phyloP scores from a whole-genome alignment of 257 asterid genomes.

The Asclepias syriaca region DNA sequence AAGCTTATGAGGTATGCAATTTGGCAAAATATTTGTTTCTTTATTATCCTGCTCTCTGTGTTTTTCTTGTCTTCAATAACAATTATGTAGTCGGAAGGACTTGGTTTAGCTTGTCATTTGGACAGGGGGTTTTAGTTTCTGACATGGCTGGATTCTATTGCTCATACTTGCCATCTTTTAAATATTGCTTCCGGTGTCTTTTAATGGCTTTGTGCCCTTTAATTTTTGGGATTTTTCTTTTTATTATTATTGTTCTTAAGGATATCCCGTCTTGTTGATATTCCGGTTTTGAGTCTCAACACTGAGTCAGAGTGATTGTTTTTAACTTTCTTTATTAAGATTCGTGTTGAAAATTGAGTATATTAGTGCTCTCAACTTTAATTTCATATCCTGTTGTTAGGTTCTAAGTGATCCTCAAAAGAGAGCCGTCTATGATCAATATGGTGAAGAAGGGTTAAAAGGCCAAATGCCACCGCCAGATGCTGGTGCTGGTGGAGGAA shows the following conservation, averaged over 20 bases:
- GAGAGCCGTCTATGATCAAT: constrained; percentile 76
- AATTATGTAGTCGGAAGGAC: neutral
- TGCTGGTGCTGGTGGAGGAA: constrained; percentile 47
- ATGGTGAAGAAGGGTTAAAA: constrained; percentile 88
- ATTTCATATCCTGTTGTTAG: constrained; percentile 22
- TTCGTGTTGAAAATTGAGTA: neutral
- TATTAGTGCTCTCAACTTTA: neutral
- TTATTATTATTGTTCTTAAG: neutral
- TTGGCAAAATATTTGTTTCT: neutral
- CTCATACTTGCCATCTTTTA: neutral
- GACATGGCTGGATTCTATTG: neutral
- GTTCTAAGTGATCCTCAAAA: constrained; percentile 83
- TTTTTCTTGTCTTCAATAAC: neutral
- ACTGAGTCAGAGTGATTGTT: neutral
- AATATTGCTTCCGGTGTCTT: neutral
- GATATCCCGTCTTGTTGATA: neutral
- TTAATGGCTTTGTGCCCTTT: neutral
- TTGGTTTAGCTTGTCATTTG: neutral
- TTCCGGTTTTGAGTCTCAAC: neutral
- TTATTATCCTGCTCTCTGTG: neutral
- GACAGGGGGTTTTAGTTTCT: neutral
- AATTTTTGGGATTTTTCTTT: neutral
- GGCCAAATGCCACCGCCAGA: constrained; percentile 81
- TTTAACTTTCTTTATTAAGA: neutral
- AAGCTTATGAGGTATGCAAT: constrained; percentile 65